phyloP scores from a whole-genome alignment of 257 asterid genomes.

The Paulownia fortunei region DNA sequence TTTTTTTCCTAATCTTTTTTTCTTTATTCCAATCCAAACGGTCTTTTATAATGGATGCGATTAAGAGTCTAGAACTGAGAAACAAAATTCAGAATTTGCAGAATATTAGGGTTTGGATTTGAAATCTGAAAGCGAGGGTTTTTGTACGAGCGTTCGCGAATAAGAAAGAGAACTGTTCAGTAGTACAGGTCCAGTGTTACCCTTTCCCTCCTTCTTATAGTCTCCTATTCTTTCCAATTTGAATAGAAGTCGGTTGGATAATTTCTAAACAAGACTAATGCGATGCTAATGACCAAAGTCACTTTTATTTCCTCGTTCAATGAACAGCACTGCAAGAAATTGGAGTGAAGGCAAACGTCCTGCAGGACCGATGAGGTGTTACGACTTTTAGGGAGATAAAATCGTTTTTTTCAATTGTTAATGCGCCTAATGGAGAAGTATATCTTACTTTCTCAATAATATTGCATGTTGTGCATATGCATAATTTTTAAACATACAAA shows the following conservation, averaged over 20 bases:
- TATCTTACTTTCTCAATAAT: too few relatives aligned
- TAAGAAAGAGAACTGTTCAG: not conserved
- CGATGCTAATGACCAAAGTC: not conserved
- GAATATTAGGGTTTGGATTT: constrained; percentile 19
- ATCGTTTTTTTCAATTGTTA: not conserved
- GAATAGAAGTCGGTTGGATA: not conserved
- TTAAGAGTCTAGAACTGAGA: not conserved
- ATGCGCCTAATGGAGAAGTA: too few relatives aligned
- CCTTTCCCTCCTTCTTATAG: not conserved
- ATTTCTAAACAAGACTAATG: not conserved
- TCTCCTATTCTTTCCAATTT: not conserved
- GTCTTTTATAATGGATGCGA: not conserved
- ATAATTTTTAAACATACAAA: too few relatives aligned
- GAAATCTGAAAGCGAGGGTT: constrained; percentile 17
- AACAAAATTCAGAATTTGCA: not conserved
- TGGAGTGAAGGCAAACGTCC: too few relatives aligned
- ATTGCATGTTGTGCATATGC: too few relatives aligned
- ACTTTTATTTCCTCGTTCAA: not conserved
- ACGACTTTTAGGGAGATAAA: not conserved
- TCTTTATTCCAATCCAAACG: not conserved
- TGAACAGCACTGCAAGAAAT: not conserved
- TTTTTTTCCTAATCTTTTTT: not conserved
- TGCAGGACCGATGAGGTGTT: too few relatives aligned
- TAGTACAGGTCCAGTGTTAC: not conserved
- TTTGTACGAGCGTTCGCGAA: not conserved